These are phyloP conservation scores for Filobasidium wieringae DNA, from an alignment of 768 basidiomycete species.

Conservation along the genomic window DNA sequence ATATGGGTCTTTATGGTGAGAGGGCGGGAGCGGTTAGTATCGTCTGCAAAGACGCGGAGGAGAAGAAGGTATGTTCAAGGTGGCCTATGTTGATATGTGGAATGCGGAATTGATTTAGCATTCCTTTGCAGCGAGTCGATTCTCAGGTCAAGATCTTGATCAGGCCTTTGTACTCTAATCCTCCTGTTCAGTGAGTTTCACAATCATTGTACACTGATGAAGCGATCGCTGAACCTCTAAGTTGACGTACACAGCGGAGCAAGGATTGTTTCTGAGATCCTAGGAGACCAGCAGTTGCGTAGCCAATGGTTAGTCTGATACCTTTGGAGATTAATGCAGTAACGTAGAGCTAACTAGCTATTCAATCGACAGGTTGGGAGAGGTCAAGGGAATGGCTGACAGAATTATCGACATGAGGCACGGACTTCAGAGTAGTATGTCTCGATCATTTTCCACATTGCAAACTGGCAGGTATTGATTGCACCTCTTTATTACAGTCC, in stretches of 20 bases:
- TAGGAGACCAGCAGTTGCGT: constrained; percentile 28
- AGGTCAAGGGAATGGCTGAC: constrained; percentile 83
- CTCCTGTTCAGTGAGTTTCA: constrained; percentile 48
- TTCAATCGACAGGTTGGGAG: constrained; percentile 38
- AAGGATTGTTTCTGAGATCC: constrained; percentile 35
- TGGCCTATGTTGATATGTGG: constrained; percentile 13
- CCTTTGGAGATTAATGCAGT: no score
- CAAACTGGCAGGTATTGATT: no score
- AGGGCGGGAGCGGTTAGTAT: constrained; percentile 95
- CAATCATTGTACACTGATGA: not conserved
- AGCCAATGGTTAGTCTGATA: constrained; percentile 33
- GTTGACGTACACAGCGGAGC: constrained; percentile 28
- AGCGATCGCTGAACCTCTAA: not conserved
- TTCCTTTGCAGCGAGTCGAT: constrained; percentile 53
- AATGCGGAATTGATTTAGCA: constrained; percentile 30
- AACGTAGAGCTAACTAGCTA: not conserved
- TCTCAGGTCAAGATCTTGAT: constrained; percentile 91
- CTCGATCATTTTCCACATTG: not conserved
- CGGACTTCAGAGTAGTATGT: constrained; percentile 52
- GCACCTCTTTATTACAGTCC: constrained; percentile 9
- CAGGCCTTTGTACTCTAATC: constrained; percentile 96
- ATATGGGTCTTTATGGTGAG: constrained; percentile 98
- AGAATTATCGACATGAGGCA: constrained; percentile 87
- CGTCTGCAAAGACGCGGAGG: constrained; percentile 49
- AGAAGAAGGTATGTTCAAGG: constrained; percentile 41